Evolutionary conservation across 2,329 filamentous ascomycete genomes (phyloP).

Genomic region (Zymoseptoria brevis): DNA sequence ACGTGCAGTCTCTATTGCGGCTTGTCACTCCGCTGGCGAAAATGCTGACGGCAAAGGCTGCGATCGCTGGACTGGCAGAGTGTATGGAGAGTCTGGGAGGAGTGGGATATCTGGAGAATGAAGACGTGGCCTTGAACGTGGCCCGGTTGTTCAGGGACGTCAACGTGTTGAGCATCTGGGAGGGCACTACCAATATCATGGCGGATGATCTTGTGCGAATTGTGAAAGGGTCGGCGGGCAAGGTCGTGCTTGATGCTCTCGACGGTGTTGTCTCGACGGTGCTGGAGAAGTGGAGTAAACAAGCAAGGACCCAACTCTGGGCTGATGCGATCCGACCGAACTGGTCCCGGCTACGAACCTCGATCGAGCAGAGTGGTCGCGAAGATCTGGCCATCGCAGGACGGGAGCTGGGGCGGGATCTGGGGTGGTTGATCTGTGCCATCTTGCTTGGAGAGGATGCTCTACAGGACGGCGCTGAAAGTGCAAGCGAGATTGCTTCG

Average conservation of each 20-base stretch:
- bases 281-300: not conserved
- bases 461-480: conserved; percentile 1
- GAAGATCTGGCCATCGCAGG: conserved; percentile 3
- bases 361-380: not conserved
- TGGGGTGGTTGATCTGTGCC: conserved; percentile 8
- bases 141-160: conserved; percentile 59
- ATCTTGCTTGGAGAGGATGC: conserved; percentile 9
- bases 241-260: not conserved
- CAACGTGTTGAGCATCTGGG: conserved; percentile 59
- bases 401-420: conserved; percentile 2
- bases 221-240: conserved; percentile 8
- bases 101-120: conserved; percentile 57
- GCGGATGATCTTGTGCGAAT: conserved; percentile 46
- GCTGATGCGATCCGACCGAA: not conserved
- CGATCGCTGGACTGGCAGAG: conserved; percentile 44
- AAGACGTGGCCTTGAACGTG: conserved; percentile 58
- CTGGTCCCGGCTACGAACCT: not conserved
- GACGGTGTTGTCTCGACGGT: not conserved
- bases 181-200: conserved; percentile 65
- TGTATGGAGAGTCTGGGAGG: conserved; percentile 60
- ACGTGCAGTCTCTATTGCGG: conserved; percentile 41
- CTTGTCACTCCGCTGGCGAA: conserved; percentile 55
- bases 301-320: not conserved
- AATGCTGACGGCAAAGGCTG: conserved; percentile 47
- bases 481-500: not conserved